Evolutionary conservation across 1,284 basidiomycete genomes (phyloP).

Genomic region (Sporisorium iseilematis-ciliati): DNA sequence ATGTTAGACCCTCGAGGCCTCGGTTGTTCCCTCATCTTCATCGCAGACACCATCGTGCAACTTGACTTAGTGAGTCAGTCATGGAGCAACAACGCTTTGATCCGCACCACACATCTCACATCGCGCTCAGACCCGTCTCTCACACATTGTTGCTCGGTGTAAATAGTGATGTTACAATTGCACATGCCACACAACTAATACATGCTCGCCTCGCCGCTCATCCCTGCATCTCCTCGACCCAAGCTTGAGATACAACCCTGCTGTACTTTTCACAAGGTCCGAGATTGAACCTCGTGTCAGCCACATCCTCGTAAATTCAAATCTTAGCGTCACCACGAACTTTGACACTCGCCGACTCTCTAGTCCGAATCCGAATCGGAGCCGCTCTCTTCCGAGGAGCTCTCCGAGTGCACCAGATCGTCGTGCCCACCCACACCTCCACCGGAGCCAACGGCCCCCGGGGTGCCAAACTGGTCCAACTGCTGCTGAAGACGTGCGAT

Average conservation of each 20-base stretch:
- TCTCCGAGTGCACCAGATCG: conserved; percentile 66
- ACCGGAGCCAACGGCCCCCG: conserved; percentile 31
- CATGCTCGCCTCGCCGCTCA: neutral
- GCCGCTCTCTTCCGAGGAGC: conserved; percentile 59
- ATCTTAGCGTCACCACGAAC: neutral
- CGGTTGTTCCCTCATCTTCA: too few relatives aligned
- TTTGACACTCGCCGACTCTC: neutral
- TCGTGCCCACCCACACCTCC: conserved; percentile 61
- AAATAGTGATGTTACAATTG: conserved; percentile 5
- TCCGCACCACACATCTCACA: neutral
- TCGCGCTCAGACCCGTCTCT: neutral
- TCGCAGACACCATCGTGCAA: too few relatives aligned
- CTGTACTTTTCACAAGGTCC: neutral
- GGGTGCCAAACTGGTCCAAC: conserved; percentile 65
- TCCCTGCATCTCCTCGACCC: neutral
- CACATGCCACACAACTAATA: conserved; percentile 1
- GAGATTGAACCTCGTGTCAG: neutral
- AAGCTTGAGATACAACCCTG: neutral
- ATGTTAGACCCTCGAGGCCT: too few relatives aligned
- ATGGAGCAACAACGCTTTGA: neutral
- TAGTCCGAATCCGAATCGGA: conserved; percentile 53
- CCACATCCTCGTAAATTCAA: too few relatives aligned
- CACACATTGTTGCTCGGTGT: neutral
- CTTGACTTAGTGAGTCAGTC: too few relatives aligned
- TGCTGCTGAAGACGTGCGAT: conserved; percentile 67